Evolutionary conservation across 2,329 filamentous ascomycete species (phyloP).

Genomic region (Nemania sp.): DNA sequence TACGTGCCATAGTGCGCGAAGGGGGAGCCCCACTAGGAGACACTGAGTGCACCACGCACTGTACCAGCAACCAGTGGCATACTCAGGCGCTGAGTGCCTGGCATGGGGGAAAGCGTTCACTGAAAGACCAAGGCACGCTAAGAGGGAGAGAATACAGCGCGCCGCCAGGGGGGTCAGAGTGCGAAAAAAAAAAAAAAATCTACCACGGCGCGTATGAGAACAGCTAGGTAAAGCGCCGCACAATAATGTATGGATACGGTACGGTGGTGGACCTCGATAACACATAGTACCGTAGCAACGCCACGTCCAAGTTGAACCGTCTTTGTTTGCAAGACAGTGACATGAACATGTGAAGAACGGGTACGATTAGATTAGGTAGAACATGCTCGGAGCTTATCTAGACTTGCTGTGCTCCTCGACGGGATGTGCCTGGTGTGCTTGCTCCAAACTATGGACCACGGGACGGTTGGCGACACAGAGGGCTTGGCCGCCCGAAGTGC

Average conservation of each 20-base stretch:
- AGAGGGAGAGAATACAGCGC: not conserved
- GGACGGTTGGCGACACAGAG: slow-evolving; percentile 17
- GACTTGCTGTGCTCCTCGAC: slow-evolving; percentile 14
- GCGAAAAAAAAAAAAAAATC: slow-evolving; percentile 15
- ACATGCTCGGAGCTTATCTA: slow-evolving; percentile 7
- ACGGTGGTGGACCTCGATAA: slow-evolving; percentile 11
- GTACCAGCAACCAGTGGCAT: slow-evolving; percentile 9
- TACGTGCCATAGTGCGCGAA: slow-evolving; percentile 1
- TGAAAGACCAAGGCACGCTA: slow-evolving; percentile 18
- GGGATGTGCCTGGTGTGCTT: slow-evolving; percentile 3
- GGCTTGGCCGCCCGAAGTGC: slow-evolving; percentile 19
- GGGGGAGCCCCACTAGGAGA: slow-evolving; percentile 9
- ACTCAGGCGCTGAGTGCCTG: no score
- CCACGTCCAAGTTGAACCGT: slow-evolving; percentile 11
- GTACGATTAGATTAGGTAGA: slow-evolving; percentile 7
- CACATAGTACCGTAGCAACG: slow-evolving; percentile 12
- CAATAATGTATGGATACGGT: not conserved
- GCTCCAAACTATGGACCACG: slow-evolving; percentile 9
- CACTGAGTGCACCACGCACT: not conserved
- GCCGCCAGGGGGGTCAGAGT: not conserved
- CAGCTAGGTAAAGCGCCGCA: not conserved
- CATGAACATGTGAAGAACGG: slow-evolving; percentile 3
- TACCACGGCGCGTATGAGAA: slow-evolving; percentile 20
- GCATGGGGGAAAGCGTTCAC: no score
- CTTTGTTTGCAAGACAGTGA: slow-evolving; percentile 5